Evolutionary conservation across 176 grass and related monocot species (phyloP).

Genomic region (Oryza rufipogon): DNA sequence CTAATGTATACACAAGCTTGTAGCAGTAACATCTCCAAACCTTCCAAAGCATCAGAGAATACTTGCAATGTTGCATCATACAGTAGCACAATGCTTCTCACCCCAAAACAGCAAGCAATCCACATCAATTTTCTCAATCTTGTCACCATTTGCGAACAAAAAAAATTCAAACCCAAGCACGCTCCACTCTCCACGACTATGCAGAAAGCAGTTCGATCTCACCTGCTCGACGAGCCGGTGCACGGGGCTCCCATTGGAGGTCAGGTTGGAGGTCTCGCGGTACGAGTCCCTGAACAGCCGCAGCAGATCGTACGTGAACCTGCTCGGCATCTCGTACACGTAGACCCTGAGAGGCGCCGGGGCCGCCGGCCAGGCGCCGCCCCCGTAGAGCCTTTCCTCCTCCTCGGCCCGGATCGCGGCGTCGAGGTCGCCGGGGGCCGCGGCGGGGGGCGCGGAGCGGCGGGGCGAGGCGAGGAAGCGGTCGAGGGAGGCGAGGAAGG

Average conservation of each 20-base stretch:
- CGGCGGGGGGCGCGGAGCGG: constrained; percentile 9
- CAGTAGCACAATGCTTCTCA: not conserved
- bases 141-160: not conserved
- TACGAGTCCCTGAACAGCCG: constrained; percentile 86
- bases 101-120: constrained; percentile 6
- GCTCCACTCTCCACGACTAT: not conserved
- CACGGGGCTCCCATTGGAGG: constrained; percentile 98
- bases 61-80: not conserved
- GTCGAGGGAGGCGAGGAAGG: constrained; percentile 64
- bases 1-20: not conserved
- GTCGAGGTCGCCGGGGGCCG: constrained; percentile 36
- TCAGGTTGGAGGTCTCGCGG: constrained; percentile 79
- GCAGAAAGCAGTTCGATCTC: constrained; percentile 21
- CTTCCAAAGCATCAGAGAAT: constrained; percentile 6
- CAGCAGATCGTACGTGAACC: constrained; percentile 96
- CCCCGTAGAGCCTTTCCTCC: constrained; percentile 54
- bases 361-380: constrained; percentile 56
- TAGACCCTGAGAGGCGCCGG: constrained; percentile 72
- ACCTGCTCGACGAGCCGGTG: constrained; percentile 96
- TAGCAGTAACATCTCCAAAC: constrained; percentile 6
- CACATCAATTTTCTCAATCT: not conserved
- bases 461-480: constrained; percentile 60
- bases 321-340: constrained; percentile 96
- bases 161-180: not conserved
- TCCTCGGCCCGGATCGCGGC: constrained; percentile 56